Evolutionary conservation across 768 basidiomycete species (phyloP), one percentile per base, ranked within the genome.

Genomic region (Neoboletus brunneissimus): DNA sequence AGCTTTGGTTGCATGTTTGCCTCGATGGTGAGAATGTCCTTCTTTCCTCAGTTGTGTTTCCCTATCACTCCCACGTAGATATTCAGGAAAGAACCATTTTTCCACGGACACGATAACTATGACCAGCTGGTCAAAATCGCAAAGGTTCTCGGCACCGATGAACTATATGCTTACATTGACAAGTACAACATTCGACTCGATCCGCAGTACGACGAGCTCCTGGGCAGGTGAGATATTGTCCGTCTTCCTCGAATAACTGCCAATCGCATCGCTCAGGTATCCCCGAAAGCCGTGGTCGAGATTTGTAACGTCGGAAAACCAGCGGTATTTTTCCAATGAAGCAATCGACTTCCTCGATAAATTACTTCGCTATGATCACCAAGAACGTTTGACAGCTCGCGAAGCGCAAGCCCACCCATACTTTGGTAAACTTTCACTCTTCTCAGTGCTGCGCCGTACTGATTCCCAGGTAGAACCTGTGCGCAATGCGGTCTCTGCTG

Each of bases 1-100:
- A 94, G 92, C 76, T 87, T 91, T 68, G 96, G 96, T 18, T 98
- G 96, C 71, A 98, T 96, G 94, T 97, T 96, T 73, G 96, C 96
- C 10, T 94, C 91, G 18, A 98, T 98, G 96, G 95, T 96, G 68
- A 63, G 81, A 34, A 41, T 20, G 64, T 37, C 47, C 20, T 44
- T 41, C 9, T 12, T 41, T 5, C n/a, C 12, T 54, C 25, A 12
- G 41, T 29, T 44, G 12, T 40, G 25, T 49, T 48, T 52, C 15
- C 40, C 48, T 47, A 54, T 29, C 55, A 25, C 25, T 42, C 40
- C 43, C 41, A 31, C 52, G 22, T 62, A 98, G 95, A 98, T 98
- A 67, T 98, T 98, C 84, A 86, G 96, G 64, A 98, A 98, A 73
- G 96, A 98, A 72, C 96, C 96, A 23, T 97, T 98, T 78, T 98